Percentiles rank a stretch among this genome's conserved stretches.
These are phyloP conservation scores for Diplodia scrobiculata DNA, from an alignment of 2,329 filamentous ascomycete species.

Conservation along the genomic window DNA sequence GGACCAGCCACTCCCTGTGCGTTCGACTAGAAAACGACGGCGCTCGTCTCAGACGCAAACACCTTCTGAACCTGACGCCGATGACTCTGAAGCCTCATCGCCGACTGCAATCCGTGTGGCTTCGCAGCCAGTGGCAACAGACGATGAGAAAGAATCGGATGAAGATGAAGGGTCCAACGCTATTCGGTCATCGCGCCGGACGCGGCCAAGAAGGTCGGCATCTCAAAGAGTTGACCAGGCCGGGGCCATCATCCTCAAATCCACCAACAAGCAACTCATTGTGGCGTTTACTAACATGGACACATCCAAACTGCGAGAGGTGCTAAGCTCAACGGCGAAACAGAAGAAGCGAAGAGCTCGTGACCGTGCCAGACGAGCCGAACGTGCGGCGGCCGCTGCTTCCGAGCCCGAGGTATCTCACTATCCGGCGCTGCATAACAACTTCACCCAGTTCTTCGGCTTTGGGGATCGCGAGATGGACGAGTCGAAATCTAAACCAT, in stretches of 20 bases:
- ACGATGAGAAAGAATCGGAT: slow-evolving; percentile 28
- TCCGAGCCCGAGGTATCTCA: slow-evolving; percentile 52
- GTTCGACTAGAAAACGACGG: slow-evolving; percentile 48
- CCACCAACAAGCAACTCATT: slow-evolving; percentile 23
- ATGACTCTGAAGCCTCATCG: slow-evolving; percentile 35
- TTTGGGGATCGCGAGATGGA: slow-evolving; percentile 88
- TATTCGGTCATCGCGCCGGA: slow-evolving; percentile 26
- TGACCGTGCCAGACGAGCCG: slow-evolving; percentile 54
- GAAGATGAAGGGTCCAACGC: slow-evolving; percentile 36
- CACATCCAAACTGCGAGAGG: slow-evolving; percentile 17
- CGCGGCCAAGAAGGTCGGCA: slow-evolving; percentile 55
- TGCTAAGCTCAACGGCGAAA: slow-evolving; percentile 46
- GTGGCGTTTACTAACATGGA: slow-evolving; percentile 27
- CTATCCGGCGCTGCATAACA: slow-evolving; percentile 63
- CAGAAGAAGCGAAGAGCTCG: slow-evolving; percentile 51
- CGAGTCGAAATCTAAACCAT: slow-evolving; percentile 88
- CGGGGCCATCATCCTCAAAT: slow-evolving; percentile 25
- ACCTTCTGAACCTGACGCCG: slow-evolving; percentile 36
- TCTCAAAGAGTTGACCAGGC: slow-evolving; percentile 30
- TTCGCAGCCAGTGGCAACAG: slow-evolving; percentile 32
- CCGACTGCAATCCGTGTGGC: slow-evolving; percentile 38
- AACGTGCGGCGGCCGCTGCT: slow-evolving; percentile 36
- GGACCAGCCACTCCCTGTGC: slow-evolving; percentile 58
- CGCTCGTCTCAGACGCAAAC: slow-evolving; percentile 24
- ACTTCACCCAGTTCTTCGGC: slow-evolving; percentile 78